Evolutionary conservation across 805 yeast species (phyloP).

Genomic region (Teunomyces barrocoloradensis): DNA sequence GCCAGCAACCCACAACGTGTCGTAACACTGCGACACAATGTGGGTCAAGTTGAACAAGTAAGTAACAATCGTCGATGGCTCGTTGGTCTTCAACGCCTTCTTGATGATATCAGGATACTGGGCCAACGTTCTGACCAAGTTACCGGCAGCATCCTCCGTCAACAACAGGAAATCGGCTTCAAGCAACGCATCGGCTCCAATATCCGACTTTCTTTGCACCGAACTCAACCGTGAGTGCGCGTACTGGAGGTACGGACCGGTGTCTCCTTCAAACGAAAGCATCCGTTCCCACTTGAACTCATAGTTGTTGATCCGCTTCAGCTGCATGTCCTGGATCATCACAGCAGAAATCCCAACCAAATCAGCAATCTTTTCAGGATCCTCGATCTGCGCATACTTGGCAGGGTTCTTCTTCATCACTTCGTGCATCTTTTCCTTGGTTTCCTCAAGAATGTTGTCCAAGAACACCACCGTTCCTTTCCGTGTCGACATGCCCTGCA

Average conservation of each 20-base stretch:
- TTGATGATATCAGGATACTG: constrained; percentile 90
- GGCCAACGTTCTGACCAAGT: constrained; percentile 72
- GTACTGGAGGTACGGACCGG: constrained; percentile 97
- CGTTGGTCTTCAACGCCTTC: constrained; percentile 78
- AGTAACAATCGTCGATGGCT: constrained; percentile 93
- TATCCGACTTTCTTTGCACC: constrained; percentile 78
- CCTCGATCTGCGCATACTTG: constrained; percentile 88
- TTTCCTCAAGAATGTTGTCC: constrained; percentile 89
- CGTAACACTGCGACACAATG: constrained; percentile 94
- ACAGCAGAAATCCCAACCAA: constrained; percentile 95
- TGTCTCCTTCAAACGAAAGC: constrained; percentile 98
- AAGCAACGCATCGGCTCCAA: constrained; percentile 38
- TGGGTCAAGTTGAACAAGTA: constrained; percentile 90
- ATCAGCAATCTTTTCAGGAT: constrained; percentile 95
- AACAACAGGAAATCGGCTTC: constrained; percentile 60
- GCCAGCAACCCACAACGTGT: constrained; percentile 94
- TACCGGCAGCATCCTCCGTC: constrained; percentile 67
- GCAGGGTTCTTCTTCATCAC: constrained; percentile 91
- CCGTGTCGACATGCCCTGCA: constrained; percentile 97
- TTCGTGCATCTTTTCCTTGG: constrained; percentile 91
- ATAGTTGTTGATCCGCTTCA: constrained; percentile 94
- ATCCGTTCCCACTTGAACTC: constrained; percentile 97
- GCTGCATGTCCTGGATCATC: constrained; percentile 98
- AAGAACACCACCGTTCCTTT: constrained; percentile 98
- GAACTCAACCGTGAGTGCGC: constrained; percentile 97